These are phyloP conservation scores for Conticribra guillardii DNA, from an alignment of 108 stramenopile species.

Conservation along the genomic window DNA sequence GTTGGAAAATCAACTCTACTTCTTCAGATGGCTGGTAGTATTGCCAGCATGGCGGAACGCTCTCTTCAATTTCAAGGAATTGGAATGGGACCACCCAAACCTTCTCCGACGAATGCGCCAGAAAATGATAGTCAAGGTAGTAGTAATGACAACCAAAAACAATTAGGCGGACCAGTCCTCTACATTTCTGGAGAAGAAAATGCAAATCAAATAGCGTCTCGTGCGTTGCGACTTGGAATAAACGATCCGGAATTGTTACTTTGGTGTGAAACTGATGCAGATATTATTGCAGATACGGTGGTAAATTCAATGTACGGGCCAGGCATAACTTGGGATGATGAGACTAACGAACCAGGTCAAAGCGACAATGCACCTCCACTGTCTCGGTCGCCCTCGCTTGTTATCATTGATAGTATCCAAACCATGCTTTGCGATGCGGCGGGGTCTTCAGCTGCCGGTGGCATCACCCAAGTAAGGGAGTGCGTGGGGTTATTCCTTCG, in stretches of 20 bases:
- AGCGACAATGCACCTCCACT: slow-evolving; percentile 25
- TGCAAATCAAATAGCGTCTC: slow-evolving; percentile 85
- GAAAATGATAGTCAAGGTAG: neutral
- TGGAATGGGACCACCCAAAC: slow-evolving; percentile 72
- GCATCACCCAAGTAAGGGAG: slow-evolving; percentile 89
- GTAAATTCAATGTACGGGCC: slow-evolving; percentile 37
- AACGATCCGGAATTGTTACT: slow-evolving; percentile 62
- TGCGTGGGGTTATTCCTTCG: slow-evolving; percentile 84
- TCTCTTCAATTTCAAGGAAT: slow-evolving; percentile 49
- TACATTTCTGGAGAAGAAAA: slow-evolving; percentile 96
- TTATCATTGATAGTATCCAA: slow-evolving; percentile 94
- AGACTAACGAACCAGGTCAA: slow-evolving; percentile 5
- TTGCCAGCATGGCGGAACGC: slow-evolving; percentile 60
- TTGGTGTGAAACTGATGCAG: slow-evolving; percentile 74
- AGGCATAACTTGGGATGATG: neutral
- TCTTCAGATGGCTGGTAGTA: slow-evolving; percentile 69
- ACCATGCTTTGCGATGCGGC: slow-evolving; percentile 86
- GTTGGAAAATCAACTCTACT: slow-evolving; percentile 72
- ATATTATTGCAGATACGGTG: slow-evolving; percentile 63
- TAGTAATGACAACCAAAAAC: slow-evolving; percentile 4
- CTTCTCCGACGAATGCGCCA: slow-evolving; percentile 21
- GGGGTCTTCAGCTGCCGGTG: slow-evolving; percentile 71
- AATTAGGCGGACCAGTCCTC: slow-evolving; percentile 73
- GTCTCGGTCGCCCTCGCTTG: slow-evolving; percentile 64
- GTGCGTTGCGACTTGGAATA: slow-evolving; percentile 77